Evolutionary conservation across 2,329 filamentous ascomycete species (phyloP).

Genomic region (Amauroascus niger): DNA sequence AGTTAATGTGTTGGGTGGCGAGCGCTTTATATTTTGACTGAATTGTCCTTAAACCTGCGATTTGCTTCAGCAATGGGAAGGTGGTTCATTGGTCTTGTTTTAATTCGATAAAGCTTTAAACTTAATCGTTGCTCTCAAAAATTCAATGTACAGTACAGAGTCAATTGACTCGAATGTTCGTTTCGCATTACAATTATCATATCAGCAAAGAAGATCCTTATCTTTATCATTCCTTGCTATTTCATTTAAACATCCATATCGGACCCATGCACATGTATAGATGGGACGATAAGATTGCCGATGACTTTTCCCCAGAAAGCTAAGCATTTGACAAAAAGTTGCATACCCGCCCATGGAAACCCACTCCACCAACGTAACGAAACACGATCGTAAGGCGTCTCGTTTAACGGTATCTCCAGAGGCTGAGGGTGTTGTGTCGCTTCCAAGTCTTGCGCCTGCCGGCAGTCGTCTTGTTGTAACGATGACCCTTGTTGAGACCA

Average conservation of each 20-base stretch:
- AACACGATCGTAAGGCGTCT: constrained; percentile 6
- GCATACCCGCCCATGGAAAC: constrained; percentile 4
- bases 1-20: neutral
- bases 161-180: neutral
- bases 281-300: constrained; percentile 2
- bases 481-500: constrained; percentile 98
- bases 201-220: constrained; percentile 10
- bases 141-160: neutral
- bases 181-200: constrained; percentile 5
- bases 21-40: no score
- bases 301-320: constrained; percentile 3
- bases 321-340: constrained; percentile 1
- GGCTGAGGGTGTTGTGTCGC: constrained; percentile 97
- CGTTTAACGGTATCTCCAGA: constrained; percentile 85
- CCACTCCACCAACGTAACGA: constrained; percentile 4
- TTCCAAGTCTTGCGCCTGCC: constrained; percentile 99
- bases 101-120: no score
- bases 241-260: constrained; percentile 8
- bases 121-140: neutral
- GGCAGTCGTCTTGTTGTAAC: constrained; percentile 96
- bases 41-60: no score
- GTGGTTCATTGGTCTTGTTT: neutral
- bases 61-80: neutral
- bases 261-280: neutral
- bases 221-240: constrained; percentile 11